A percentile compares a stretch with the other conserved stretches of the same genome.
Conservation (phyloP, 768 basidiomycete genomes). For the Gyrodon lividus region DNA sequence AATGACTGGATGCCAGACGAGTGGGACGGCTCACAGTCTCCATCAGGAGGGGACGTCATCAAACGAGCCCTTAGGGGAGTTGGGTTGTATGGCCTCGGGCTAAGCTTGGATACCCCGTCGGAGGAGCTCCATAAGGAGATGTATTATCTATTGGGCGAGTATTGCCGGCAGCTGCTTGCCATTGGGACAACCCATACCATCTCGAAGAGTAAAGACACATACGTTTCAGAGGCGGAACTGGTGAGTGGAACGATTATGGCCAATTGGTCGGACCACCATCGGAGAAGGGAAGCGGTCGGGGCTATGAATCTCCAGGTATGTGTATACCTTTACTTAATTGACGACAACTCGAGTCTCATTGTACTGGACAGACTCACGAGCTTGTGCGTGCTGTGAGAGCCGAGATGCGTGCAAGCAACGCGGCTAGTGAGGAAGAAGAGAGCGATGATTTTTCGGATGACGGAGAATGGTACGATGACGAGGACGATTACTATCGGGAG, state of each 20-base stretch:
- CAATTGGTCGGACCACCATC: slow-evolving; percentile 42
- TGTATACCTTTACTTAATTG: background rate
- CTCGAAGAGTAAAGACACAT: slow-evolving; percentile 35
- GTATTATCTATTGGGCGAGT: slow-evolving; percentile 36
- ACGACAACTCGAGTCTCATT: background rate
- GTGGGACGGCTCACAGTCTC: slow-evolving; percentile 15
- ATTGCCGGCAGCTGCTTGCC: slow-evolving; percentile 31
- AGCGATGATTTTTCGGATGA: slow-evolving; percentile 28
- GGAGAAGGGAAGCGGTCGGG: slow-evolving; percentile 37
- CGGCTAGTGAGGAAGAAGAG: slow-evolving; percentile 18
- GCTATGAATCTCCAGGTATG: slow-evolving; percentile 47
- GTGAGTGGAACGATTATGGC: slow-evolving; percentile 47
- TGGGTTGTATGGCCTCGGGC: slow-evolving; percentile 33
- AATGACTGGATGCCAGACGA: slow-evolving; percentile 31
- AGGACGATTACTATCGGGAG: slow-evolving; percentile 30
- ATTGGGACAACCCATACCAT: slow-evolving; percentile 39
- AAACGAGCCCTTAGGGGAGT: slow-evolving; percentile 23
- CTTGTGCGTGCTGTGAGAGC: slow-evolving; percentile 37
- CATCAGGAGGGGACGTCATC: slow-evolving; percentile 30
- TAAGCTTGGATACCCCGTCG: slow-evolving; percentile 22
- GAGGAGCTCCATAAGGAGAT: slow-evolving; percentile 38
- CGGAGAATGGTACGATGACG: slow-evolving; percentile 24
- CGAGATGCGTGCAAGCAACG: slow-evolving; percentile 26
- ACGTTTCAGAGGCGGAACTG: slow-evolving; percentile 42
- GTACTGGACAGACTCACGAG: slow-evolving; percentile 36